A percentile compares a stretch with the other conserved stretches of the same genome.
Evolutionary conservation across 257 asterid genomes (phyloP).

Genomic region (Avicennia marina): DNA sequence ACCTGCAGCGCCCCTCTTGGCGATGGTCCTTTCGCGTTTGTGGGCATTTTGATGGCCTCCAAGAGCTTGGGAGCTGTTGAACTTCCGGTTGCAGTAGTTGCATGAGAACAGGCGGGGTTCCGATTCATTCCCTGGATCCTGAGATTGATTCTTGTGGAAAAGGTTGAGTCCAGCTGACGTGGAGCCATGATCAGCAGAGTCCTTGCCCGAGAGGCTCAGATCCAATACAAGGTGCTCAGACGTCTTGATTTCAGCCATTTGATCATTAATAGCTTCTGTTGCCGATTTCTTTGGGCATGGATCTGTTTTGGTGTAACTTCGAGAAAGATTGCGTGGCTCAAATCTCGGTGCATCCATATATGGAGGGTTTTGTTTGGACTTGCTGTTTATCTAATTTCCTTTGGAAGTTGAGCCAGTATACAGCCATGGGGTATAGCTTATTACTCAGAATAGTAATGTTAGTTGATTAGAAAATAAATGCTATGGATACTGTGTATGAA

Average conservation of each 20-base stretch:
- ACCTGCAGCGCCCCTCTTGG: slow-evolving; percentile 37
- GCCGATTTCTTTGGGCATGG: no score
- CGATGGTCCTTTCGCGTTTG: slow-evolving; percentile 70
- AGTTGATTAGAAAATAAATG: slow-evolving; percentile 37
- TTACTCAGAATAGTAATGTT: slow-evolving; percentile 25
- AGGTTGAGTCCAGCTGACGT: slow-evolving; percentile 30
- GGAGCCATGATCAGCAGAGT: background rate
- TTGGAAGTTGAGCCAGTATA: slow-evolving; percentile 10
- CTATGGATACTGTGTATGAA: slow-evolving; percentile 46
- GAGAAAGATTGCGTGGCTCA: slow-evolving; percentile 23
- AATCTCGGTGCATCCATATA: slow-evolving; percentile 30
- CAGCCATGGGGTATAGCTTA: slow-evolving; percentile 26
- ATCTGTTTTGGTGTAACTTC: no score
- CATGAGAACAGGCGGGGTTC: slow-evolving; percentile 68
- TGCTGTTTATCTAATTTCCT: background rate
- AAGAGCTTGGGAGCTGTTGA: slow-evolving; percentile 84
- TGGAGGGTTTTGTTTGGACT: slow-evolving; percentile 16
- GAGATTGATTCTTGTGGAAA: slow-evolving; percentile 13
- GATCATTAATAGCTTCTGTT: no score
- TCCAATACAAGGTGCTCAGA: slow-evolving; percentile 30
- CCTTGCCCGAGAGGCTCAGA: slow-evolving; percentile 45
- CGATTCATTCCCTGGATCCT: slow-evolving; percentile 1
- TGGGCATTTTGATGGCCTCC: slow-evolving; percentile 97
- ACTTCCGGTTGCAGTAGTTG: slow-evolving; percentile 75
- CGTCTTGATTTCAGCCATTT: no score